Evolutionary conservation across 2,329 filamentous ascomycete species (phyloP).

Genomic region (Ophiostoma triangulosporum): DNA sequence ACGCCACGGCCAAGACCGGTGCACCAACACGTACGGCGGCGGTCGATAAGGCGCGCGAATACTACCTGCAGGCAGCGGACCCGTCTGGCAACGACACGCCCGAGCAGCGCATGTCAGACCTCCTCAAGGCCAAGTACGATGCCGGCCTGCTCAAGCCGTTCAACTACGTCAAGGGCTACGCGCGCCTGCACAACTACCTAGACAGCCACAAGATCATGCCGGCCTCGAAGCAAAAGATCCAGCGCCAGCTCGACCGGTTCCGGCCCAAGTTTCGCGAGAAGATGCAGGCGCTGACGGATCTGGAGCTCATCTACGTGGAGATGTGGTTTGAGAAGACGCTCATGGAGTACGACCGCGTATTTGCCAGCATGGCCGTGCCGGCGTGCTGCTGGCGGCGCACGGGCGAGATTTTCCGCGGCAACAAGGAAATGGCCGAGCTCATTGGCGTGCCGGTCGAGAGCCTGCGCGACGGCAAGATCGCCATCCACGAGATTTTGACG

Average conservation of each 20-base stretch:
- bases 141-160: slow-evolving; percentile 90
- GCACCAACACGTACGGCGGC: slow-evolving; percentile 16
- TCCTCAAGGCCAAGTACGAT: slow-evolving; percentile 91
- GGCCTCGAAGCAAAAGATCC: slow-evolving; percentile 75
- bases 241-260: slow-evolving; percentile 84
- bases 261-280: slow-evolving; percentile 92
- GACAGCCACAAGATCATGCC: slow-evolving; percentile 67
- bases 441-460: slow-evolving; percentile 86
- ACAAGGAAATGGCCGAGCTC: slow-evolving; percentile 97
- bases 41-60: slow-evolving; percentile 66
- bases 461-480: slow-evolving; percentile 83
- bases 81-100: slow-evolving; percentile 74
- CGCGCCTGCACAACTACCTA: slow-evolving; percentile 79
- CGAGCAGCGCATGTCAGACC: slow-evolving; percentile 87
- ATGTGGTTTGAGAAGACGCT: slow-evolving; percentile 98
- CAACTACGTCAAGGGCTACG: slow-evolving; percentile 96
- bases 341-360: slow-evolving; percentile 97
- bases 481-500: slow-evolving; percentile 87
- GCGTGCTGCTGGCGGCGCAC: slow-evolving; percentile 96
- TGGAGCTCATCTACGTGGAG: slow-evolving; percentile 87
- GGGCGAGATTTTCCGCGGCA: slow-evolving; percentile 92
- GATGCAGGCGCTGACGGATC: slow-evolving; percentile 81
- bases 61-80: slow-evolving; percentile 94
- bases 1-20: neutral
- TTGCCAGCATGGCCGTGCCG: slow-evolving; percentile 96